phyloP scores from a whole-genome alignment of 2,329 filamentous ascomycete species.

The Phaeosphaeriaceae sp. region DNA sequence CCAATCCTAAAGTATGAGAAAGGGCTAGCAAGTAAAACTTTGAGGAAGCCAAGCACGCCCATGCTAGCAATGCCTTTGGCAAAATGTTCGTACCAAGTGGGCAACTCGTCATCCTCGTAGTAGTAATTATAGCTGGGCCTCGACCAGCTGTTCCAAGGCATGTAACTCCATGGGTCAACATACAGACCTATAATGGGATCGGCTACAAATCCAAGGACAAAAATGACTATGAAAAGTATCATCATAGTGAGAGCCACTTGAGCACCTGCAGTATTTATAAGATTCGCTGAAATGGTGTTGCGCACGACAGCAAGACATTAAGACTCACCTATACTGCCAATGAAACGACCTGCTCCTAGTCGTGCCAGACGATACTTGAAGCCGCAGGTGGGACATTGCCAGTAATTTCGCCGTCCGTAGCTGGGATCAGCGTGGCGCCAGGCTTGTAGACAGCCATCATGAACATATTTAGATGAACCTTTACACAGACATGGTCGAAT shows the following conservation, averaged over 20 bases:
- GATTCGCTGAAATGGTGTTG: background rate
- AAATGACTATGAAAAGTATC: conserved; percentile 76
- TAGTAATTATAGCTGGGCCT: conserved; percentile 26
- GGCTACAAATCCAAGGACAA: conserved; percentile 86
- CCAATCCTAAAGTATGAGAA: conserved; percentile 76
- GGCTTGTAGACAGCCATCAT: conserved; percentile 83
- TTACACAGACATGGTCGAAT: conserved; percentile 93
- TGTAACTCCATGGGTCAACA: conserved; percentile 69
- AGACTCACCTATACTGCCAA: conserved; percentile 54
- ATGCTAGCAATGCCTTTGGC: conserved; percentile 89
- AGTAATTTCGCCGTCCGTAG: conserved; percentile 72
- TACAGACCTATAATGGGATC: conserved; percentile 92
- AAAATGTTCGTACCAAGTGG: conserved; percentile 81
- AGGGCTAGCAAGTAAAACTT: conserved; percentile 76
- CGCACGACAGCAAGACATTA: background rate
- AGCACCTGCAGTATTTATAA: conserved; percentile 50
- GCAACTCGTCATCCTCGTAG: conserved; percentile 44
- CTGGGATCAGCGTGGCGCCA: conserved; percentile 80
- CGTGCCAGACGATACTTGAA: conserved; percentile 83
- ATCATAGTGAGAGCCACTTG: conserved; percentile 73
- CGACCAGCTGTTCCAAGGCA: conserved; percentile 41
- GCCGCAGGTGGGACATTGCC: conserved; percentile 85
- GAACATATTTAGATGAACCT: conserved; percentile 90
- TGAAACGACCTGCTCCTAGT: conserved; percentile 73
- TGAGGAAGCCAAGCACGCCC: conserved; percentile 83